Evolutionary conservation across 306 rosid genomes (phyloP).

Genomic region (Psophocarpus tetragonolobus): DNA sequence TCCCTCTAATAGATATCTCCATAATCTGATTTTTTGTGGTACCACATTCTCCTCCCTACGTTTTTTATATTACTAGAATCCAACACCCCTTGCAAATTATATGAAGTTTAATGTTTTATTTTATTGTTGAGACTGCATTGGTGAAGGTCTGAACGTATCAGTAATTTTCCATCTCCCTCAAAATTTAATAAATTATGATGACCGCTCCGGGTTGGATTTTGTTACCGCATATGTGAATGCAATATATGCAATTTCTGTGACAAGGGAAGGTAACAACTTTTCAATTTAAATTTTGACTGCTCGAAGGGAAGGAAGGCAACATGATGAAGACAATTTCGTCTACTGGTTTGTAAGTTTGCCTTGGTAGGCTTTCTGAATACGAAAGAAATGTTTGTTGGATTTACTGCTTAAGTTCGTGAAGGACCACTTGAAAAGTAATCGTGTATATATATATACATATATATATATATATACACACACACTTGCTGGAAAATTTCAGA

Average conservation of each 20-base stretch:
- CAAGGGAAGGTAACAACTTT: slow-evolving; percentile 24
- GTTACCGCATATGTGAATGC: neutral
- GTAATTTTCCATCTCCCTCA: neutral
- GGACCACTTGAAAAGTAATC: slow-evolving; percentile 57
- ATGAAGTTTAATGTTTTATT: neutral
- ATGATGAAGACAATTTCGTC: slow-evolving; percentile 44
- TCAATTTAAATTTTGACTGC: slow-evolving; percentile 21
- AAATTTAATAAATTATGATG: neutral
- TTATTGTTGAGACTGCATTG: neutral
- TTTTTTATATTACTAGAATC: neutral
- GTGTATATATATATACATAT: slow-evolving; percentile 16
- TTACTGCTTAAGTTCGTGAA: slow-evolving; percentile 32
- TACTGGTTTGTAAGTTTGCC: slow-evolving; percentile 32
- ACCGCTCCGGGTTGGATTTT: neutral
- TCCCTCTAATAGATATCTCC: slow-evolving; percentile 5
- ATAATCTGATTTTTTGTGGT: neutral
- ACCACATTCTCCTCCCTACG: neutral
- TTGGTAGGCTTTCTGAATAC: slow-evolving; percentile 41
- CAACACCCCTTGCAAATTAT: neutral
- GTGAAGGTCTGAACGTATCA: neutral
- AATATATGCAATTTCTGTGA: slow-evolving; percentile 23
- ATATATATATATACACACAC: slow-evolving; percentile 17
- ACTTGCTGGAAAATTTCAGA: slow-evolving; percentile 43
- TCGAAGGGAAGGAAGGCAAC: slow-evolving; percentile 17
- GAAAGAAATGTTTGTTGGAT: slow-evolving; percentile 45